A percentile compares a stretch with the other conserved stretches of the same genome.
phyloP scores from a whole-genome alignment of 2,329 filamentous ascomycete genomes.

The Pezicula rhizophila region DNA sequence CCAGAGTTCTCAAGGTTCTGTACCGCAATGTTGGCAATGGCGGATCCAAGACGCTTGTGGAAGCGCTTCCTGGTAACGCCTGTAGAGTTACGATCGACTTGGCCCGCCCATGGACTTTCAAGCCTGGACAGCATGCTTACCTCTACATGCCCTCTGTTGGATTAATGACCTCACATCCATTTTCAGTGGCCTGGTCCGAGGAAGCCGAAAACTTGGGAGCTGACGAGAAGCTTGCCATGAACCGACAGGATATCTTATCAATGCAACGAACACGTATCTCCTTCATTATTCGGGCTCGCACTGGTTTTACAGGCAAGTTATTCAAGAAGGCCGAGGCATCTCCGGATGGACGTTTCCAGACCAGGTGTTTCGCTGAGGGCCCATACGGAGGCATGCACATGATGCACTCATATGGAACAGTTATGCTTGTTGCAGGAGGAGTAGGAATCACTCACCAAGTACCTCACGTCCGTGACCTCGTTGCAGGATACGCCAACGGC shows the following conservation, averaged over 20 bases:
- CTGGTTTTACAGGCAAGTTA: slow-evolving; percentile 65
- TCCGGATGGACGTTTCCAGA: slow-evolving; percentile 54
- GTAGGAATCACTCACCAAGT: slow-evolving; percentile 78
- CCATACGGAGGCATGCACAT: slow-evolving; percentile 70
- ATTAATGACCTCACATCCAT: slow-evolving; percentile 71
- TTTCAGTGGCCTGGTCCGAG: slow-evolving; percentile 73
- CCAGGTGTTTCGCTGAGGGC: slow-evolving; percentile 65
- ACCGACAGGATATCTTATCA: slow-evolving; percentile 50
- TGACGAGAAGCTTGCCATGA: slow-evolving; percentile 52
- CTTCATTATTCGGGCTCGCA: slow-evolving; percentile 67
- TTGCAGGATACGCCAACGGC: slow-evolving; percentile 60
- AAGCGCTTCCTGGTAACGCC: slow-evolving; percentile 71
- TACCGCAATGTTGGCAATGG: slow-evolving; percentile 63
- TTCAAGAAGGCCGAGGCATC: slow-evolving; percentile 61
- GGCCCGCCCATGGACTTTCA: slow-evolving; percentile 71
- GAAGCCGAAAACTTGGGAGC: slow-evolving; percentile 45
- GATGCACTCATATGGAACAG: slow-evolving; percentile 70
- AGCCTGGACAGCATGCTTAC: slow-evolving; percentile 72
- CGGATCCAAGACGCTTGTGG: slow-evolving; percentile 63
- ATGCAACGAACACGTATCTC: slow-evolving; percentile 61
- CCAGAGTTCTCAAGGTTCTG: slow-evolving; percentile 53
- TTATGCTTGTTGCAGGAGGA: slow-evolving; percentile 73
- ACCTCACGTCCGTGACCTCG: slow-evolving; percentile 67
- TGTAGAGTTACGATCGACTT: slow-evolving; percentile 67
- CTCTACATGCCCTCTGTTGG: slow-evolving; percentile 70